Base-by-base conservation (phyloP, 1,284 basidiomycete species). In the Tranzscheliella williamsii region DNA sequence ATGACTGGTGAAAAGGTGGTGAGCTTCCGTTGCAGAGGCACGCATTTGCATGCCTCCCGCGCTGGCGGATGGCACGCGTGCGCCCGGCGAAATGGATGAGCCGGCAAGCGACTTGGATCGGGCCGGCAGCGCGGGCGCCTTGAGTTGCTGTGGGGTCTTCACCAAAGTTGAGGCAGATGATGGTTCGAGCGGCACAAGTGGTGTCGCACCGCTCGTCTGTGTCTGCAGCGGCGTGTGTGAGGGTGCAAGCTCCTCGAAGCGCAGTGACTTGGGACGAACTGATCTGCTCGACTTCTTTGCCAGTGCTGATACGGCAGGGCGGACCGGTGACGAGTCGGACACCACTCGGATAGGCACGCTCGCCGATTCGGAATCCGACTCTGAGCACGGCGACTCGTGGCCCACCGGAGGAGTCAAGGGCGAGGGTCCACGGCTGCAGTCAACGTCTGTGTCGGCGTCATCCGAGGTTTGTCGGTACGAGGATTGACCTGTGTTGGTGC, bases 231-330 rank as follows among this genome's bases (percentile, higher is more conserved):
- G n/a, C n/a, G n/a, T n/a, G n/a, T n/a, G n/a, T n/a, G 41, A 22
- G 34, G 45, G 27, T 8, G 51, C 44, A 38, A 49, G 38, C 2
- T 42, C 30, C n/a, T 63, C 60, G 30, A 63, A 63, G 9, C 60
- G 54, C 38, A 63, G 32, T 31, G 60, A 63, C 30, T 63, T 63
- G 27, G 60, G 53, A 24, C 53, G 53, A n/a, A 29, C n/a, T n/a
- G n/a, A n/a, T n/a, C n/a, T n/a, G n/a, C n/a, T n/a, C n/a, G n/a
- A n/a, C n/a, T n/a, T n/a, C n/a, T n/a, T n/a, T n/a, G n/a, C n/a
- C n/a, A n/a, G n/a, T n/a, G n/a, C n/a, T n/a, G n/a, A n/a, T n/a
- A n/a, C n/a, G n/a, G n/a, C n/a, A n/a, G n/a, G n/a, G n/a, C n/a
- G n/a, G n/a, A n/a, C n/a, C n/a, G n/a, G n/a, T n/a, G n/a, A n/a